Base-by-base conservation (phyloP, 345 rosid genomes). In the Salix viminalis region DNA sequence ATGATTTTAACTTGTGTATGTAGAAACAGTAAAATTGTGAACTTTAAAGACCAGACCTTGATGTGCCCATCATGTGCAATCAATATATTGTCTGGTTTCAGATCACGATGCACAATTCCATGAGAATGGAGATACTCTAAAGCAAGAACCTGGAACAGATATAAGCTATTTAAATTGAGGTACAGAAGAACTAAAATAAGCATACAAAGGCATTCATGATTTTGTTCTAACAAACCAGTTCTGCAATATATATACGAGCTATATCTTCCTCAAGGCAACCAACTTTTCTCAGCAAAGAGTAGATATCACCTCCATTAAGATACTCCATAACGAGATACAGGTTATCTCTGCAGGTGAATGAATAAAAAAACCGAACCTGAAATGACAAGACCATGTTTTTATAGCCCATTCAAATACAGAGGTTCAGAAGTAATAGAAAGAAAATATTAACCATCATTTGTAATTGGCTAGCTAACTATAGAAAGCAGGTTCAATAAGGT, bases 271-370 rank as follows among this genome's bases (percentile, higher is more conserved):
- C 97, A 82, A 92, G 94, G 81, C 93, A 92, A 75, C 94, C 92
- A 74, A 92, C 87, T 82, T 90, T 92, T 78, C 87, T 84, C 75
- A 92, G 92, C 86, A 92, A 78, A 70, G 94, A 90, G 84, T 87
- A 92, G 16, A 92, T 82, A 81, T 92, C 97, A 77, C 97, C 97
- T 32, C 94, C 97, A 81, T 87, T 90, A 74, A 92, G 97, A 83
- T 92, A 92, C 83, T 92, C 97, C 97, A 92, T 92, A 62, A 92
- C 97, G 88, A 92, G 84, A 81, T 92, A 92, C 65, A 92, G 97
- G 80, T 92, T 90, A 82, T 92, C 97, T 79, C 94, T 86, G 84
- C 94, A 89, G 58, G 97, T 83, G 87, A 92, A 92, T 46, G 97
- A 92, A 84, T 90, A 92, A 72, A 87, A 92, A 77, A 92, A 92